Evolutionary conservation across 2,329 filamentous ascomycete species (phyloP), one percentile per base, ranked within the genome.

Genomic region (Reticulascus tulasneorum): DNA sequence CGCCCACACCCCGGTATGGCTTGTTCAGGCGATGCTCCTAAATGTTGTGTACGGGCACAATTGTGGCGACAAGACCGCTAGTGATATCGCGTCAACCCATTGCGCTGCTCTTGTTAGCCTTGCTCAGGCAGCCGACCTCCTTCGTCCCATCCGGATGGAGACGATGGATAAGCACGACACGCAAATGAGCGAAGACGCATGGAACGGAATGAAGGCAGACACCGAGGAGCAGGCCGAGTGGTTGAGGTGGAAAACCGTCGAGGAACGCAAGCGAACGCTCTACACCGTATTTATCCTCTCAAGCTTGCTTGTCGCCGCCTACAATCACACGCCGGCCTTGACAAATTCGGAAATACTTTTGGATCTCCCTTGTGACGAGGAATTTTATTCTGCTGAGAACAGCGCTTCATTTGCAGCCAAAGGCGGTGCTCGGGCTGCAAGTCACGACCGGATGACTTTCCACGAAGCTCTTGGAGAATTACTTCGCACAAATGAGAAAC

Each of bases 21-120:
- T 98, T 18, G 89, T 97, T 12, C 93, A 97, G 61, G 88, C 91
- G 1, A 97, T 97, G 91, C 70, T 97, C 8, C 73, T 98, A 33
- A 97, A 95, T 55, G 86, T 97, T 23, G 86, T 96, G 12, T 97
- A 95, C 56, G 91, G 91, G 11, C 87, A 96, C 59, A 94, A 94
- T 48, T 94, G 89, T 56, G 88, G 86, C 23, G 91, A 97, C 58
- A 91, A 94, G 64, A 83, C 81, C 35, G 85, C 88, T 16, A 88
- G 86, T 42, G 89, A 96, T 56, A 94, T 94, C 52, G 91, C 91
- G 2, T 90, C 84, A 45, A 95, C 86, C 2, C 91, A 97, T 56
- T 94, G 87, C 56, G 86, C 89, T 7, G 87, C 90, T 15, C 68
- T 98, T 26, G 88, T 96, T 35, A 94, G 88, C 56, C 77, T 98